Conservation (phyloP, 208 protist genomes). For the Crithidia thermophila region DNA sequence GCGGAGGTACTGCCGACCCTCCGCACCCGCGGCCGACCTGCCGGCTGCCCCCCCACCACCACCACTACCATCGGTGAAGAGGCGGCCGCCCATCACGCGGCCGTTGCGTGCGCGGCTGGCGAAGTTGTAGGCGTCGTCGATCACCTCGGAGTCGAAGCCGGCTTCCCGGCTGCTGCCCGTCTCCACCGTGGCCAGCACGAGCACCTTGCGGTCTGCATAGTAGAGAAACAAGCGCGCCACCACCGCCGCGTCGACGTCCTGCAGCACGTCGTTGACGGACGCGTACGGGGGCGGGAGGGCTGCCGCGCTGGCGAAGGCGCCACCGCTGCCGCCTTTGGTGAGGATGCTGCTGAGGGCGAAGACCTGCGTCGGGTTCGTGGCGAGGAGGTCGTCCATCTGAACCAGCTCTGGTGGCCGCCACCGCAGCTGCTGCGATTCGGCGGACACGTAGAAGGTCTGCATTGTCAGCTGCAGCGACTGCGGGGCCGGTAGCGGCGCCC, state of each 20-base stretch:
- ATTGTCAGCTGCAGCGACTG: slow-evolving; percentile 36
- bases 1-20: slow-evolving; percentile 26
- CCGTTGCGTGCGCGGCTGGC: slow-evolving; percentile 18
- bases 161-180: slow-evolving; percentile 15
- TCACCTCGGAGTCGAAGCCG: slow-evolving; percentile 8
- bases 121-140: slow-evolving; percentile 29
- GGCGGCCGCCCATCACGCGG: neutral
- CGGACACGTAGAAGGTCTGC: slow-evolving; percentile 43
- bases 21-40: neutral
- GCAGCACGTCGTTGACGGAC: slow-evolving; percentile 21
- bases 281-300: slow-evolving; percentile 8
- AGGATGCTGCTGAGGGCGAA: slow-evolving; percentile 35
- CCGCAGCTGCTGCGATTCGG: slow-evolving; percentile 31
- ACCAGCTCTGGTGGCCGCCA: slow-evolving; percentile 43
- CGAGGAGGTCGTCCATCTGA: slow-evolving; percentile 30
- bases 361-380: slow-evolving; percentile 41
- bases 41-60: neutral
- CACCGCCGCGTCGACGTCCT: slow-evolving; percentile 28
- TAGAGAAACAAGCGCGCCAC: slow-evolving; percentile 47
- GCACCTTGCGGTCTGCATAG: slow-evolving; percentile 46
- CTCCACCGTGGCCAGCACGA: slow-evolving; percentile 43
- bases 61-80: neutral
- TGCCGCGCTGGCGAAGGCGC: neutral
- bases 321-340: neutral
- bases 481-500: slow-evolving; percentile 1